Base-by-base conservation (phyloP, 495 filamentous ascomycete genomes). In the Beverwykella pulmonaria region DNA sequence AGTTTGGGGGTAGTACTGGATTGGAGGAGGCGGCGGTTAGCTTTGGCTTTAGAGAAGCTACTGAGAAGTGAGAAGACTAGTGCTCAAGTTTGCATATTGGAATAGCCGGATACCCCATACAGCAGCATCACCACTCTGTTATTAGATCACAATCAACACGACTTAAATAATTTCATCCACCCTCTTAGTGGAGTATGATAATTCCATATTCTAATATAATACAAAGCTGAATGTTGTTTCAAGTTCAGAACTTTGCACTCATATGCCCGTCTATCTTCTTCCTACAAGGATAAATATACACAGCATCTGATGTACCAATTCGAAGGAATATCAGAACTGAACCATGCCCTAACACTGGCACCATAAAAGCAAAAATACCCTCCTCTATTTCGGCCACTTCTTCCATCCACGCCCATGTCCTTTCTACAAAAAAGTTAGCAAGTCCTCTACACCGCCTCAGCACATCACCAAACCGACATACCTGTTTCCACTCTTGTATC, bases 401-500 rank as follows among this genome's bases (percentile, higher is more conserved):
- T 87, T 92, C 94, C 93, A 97, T 55, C 89, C 91, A 76, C 86
- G 82, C 71, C 89, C 92, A 77, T 92, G 90, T 73, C 93, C 93
- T 79, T 85, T 82, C 90, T 96, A 77, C 75, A 68, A 34, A 44
- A 59, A 50, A 41, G 44, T 81, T 48, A 64, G 59, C 36, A 72
- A 47, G 44, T 36, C 1, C 54, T 19, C 58, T 59, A 53, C 55
- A 36, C 1, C 9, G 14, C 41, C 19, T 34, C 49, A 26, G 23
- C 50, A 20, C 20, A 57, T 44, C 39, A 10, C 41, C 46, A 12
- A 53, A 1, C 17, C 52, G 41, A 80, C 84, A 76, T 77, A 94
- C 92, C 88, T 92, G 87, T 80, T 96, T 94, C 95, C 94, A 98
- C 78, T 88, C 81, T 76, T 89, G 82, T 70, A 98, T 87, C 80